Conservation (phyloP, 2,329 filamentous ascomycete species). For the Diaporthe citriasiana region DNA sequence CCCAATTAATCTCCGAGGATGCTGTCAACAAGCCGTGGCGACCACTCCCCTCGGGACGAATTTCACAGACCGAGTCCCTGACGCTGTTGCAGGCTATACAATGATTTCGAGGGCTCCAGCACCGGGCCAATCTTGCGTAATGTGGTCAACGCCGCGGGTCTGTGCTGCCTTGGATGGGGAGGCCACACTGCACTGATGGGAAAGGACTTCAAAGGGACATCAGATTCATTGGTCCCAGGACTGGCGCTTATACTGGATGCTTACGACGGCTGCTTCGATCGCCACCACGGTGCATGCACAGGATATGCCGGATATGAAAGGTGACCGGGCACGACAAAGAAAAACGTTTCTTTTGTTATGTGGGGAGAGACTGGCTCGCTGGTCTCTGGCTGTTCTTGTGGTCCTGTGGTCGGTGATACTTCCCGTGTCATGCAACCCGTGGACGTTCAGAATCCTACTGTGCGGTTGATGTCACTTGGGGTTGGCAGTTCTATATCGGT, state of each 20-base stretch:
- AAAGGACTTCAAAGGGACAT: conserved; percentile 36
- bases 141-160: conserved; percentile 45
- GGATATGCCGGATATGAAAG: conserved; percentile 54
- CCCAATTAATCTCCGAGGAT: too few species aligned
- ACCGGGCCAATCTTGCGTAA: conserved; percentile 46
- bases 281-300: conserved; percentile 55
- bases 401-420: conserved; percentile 46
- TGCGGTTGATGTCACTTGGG: neutral
- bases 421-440: conserved; percentile 44
- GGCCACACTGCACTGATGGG: conserved; percentile 39
- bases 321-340: conserved; percentile 48
- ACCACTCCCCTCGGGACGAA: too few species aligned
- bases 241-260: conserved; percentile 47
- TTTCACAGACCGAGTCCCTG: too few species aligned
- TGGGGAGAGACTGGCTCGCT: conserved; percentile 48
- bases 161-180: conserved; percentile 44
- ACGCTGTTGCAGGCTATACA: conserved; percentile 40
- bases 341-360: conserved; percentile 48
- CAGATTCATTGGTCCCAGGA: neutral
- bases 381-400: conserved; percentile 45
- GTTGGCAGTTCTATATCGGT: neutral
- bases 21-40: too few species aligned
- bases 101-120: conserved; percentile 49
- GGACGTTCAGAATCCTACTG: neutral
- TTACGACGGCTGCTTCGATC: conserved; percentile 50